Percentiles rank a stretch among this genome's conserved stretches.
Evolutionary conservation across 352 stramenopile species (phyloP).

Genomic region (Globisporangium orthogonon): DNA sequence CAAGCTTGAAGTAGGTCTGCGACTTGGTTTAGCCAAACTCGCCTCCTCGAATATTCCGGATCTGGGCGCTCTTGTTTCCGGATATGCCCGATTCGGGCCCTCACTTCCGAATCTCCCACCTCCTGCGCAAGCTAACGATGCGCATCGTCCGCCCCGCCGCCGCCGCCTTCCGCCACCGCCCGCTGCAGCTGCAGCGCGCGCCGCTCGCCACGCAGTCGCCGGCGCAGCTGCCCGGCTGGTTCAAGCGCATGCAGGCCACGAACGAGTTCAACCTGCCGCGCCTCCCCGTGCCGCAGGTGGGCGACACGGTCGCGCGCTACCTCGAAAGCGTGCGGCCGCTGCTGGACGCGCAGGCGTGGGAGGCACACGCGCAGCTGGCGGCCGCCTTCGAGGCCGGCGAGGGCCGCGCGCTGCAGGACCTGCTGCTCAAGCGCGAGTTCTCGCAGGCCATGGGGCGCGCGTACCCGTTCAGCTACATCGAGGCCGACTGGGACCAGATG

Average conservation of each 20-base stretch:
- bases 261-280: constrained; percentile 76
- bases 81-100: neutral
- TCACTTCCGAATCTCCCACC: neutral
- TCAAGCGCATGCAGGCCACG: constrained; percentile 64
- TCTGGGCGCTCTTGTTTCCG: neutral
- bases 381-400: constrained; percentile 47
- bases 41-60: neutral
- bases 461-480: constrained; percentile 93
- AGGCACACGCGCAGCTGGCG: constrained; percentile 58
- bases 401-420: constrained; percentile 52
- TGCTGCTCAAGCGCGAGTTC: constrained; percentile 65
- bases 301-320: constrained; percentile 88
- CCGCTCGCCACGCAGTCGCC: constrained; percentile 14
- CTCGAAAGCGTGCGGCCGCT: constrained; percentile 73
- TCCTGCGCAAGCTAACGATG: neutral
- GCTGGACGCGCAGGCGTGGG: constrained; percentile 52
- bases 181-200: constrained; percentile 2
- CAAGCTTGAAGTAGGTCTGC: neutral
- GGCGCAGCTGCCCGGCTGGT: constrained; percentile 44
- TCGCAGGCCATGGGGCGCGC: constrained; percentile 66
- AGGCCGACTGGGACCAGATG: constrained; percentile 89
- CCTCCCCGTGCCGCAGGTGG: constrained; percentile 85
- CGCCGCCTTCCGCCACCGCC: neutral
- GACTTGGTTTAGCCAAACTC: neutral
- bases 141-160: constrained; percentile 1